These are phyloP conservation scores for Fusarium staphyleae DNA, from an alignment of 2,329 filamentous ascomycete genomes.

Conservation along the genomic window DNA sequence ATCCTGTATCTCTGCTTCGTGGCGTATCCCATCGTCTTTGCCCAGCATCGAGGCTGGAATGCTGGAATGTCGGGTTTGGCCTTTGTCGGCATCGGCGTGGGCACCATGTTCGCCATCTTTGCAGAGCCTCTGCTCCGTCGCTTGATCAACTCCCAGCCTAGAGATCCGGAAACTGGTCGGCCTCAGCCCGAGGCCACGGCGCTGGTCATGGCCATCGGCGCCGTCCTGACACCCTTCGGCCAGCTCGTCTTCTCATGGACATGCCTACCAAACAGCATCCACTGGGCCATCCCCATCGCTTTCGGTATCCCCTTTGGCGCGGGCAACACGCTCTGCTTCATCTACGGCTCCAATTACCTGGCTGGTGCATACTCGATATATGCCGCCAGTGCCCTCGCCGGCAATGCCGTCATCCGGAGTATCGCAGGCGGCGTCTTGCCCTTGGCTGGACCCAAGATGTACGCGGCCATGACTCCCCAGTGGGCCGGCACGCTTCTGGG, in stretches of 20 bases:
- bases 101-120: constrained; percentile 67
- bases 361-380: constrained; percentile 82
- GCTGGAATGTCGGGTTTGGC: constrained; percentile 76
- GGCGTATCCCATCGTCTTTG: constrained; percentile 86
- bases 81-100: constrained; percentile 74
- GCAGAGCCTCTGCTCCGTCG: constrained; percentile 75
- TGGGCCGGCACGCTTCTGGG: constrained; percentile 83
- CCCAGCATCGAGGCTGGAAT: constrained; percentile 76
- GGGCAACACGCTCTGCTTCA: constrained; percentile 80
- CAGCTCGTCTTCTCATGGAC: constrained; percentile 92
- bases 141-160: constrained; percentile 78
- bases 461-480: constrained; percentile 70
- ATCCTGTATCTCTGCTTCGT: constrained; percentile 92
- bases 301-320: constrained; percentile 81
- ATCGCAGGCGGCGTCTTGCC: constrained; percentile 80
- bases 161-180: constrained; percentile 77
- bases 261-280: constrained; percentile 76
- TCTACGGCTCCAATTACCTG: constrained; percentile 83
- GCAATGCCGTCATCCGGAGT: constrained; percentile 77
- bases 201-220: constrained; percentile 78
- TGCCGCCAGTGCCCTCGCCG: constrained; percentile 79
- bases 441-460: constrained; percentile 77
- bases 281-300: constrained; percentile 81
- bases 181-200: constrained; percentile 82
- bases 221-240: constrained; percentile 76